Conservation (phyloP, 2,329 filamentous ascomycete species). For the Ciborinia camelliae region DNA sequence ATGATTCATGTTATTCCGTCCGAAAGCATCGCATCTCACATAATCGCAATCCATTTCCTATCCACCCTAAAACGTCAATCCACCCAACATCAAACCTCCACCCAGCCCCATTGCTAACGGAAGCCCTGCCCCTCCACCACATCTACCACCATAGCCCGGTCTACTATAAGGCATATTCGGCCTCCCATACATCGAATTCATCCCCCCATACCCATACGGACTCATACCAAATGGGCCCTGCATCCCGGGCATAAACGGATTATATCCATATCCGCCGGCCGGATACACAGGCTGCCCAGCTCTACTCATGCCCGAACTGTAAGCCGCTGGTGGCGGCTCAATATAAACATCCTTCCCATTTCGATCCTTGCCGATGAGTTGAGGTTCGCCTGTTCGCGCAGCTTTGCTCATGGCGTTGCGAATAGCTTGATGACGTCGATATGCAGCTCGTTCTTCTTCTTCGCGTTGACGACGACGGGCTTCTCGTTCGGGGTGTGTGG, state of each 20-base stretch:
- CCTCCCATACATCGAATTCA: slow-evolving; percentile 47
- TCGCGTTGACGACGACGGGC: slow-evolving; percentile 45
- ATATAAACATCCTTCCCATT: slow-evolving; percentile 56
- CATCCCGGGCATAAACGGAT: slow-evolving; percentile 44
- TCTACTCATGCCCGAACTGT: slow-evolving; percentile 32
- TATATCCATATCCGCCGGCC: slow-evolving; percentile 42
- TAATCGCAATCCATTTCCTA: no score
- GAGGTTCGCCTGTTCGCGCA: slow-evolving; percentile 52
- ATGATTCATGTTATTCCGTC: background rate
- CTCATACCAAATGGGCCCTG: slow-evolving; percentile 6
- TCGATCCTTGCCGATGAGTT: slow-evolving; percentile 51
- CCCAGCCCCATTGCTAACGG: slow-evolving; percentile 45
- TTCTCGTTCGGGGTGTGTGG: slow-evolving; percentile 54
- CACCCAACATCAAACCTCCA: slow-evolving; percentile 47
- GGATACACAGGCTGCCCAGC: slow-evolving; percentile 21
- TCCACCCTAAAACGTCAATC: slow-evolving; percentile 37
- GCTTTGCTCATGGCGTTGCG: slow-evolving; percentile 50
- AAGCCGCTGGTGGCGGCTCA: slow-evolving; percentile 54
- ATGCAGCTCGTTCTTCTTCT: slow-evolving; percentile 46
- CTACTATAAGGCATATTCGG: slow-evolving; percentile 48
- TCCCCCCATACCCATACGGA: slow-evolving; percentile 43
- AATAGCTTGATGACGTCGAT: slow-evolving; percentile 49
- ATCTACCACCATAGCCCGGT: slow-evolving; percentile 43
- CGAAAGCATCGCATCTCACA: background rate
- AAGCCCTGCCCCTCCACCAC: slow-evolving; percentile 46